Evolutionary conservation across 306 rosid genomes (phyloP), one percentile per base, ranked within the genome.

Genomic region (Luffa aegyptiaca): DNA sequence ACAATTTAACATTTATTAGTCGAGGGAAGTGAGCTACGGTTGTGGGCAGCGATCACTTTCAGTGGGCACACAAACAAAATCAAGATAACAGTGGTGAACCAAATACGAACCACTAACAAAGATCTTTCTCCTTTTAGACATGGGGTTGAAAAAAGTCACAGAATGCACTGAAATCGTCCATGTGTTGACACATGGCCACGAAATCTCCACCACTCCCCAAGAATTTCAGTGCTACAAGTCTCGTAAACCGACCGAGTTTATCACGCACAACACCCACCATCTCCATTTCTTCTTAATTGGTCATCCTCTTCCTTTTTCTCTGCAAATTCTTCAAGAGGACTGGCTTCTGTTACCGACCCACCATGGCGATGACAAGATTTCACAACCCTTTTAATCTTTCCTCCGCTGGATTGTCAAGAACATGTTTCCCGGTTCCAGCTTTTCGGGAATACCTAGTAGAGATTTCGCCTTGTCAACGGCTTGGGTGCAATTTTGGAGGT

Each of bases 351-450:
- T 10, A 18, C 49, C 9, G 33, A 41, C 16, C 82, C 51, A 90
- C 82, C 51, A 91, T 93, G 97, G 87, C 89, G 82, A 83, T 91
- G 77, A 66, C 89, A 37, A 75, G 85, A 55, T 82, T 84, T 64
- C 82, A 21, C 90, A 86, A 76, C 83, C 85, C 90, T 26, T 63
- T 93, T 44, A 90, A 84, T 83, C 89, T 81, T 2, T 87, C 94
- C 55, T 70, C 90, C 20, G 10, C 87, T 33, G 55, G 85, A 81
- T 83, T 91, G 81, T 82, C 90, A 11, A 86, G 88, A 79, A 81
- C 88, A 59, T 85, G 75, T 49, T 83, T 90, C 44, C 81, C 86
- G 0, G 56, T 80, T 84, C 90, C 87, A 5, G 17, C 80, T 51
- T 78, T 42, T 79, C 89, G 80, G 48, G 87, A 85, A 58, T 68